These are phyloP conservation scores for Talaromyces sp. DNA, from an alignment of 2,329 filamentous ascomycete species.

Conservation along the genomic window DNA sequence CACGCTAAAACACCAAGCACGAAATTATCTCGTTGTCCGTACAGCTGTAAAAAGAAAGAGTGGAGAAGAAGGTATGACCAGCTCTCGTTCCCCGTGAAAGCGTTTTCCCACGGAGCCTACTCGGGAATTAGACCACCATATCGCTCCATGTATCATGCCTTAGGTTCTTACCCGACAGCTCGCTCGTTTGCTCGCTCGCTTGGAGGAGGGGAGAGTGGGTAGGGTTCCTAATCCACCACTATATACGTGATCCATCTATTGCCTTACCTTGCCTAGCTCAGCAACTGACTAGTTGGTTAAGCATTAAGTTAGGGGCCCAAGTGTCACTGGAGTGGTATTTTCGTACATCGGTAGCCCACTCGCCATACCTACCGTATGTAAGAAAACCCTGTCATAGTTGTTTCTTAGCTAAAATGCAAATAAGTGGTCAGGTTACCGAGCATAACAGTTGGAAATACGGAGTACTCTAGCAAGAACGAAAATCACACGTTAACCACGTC, in stretches of 20 bases:
- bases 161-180: background rate
- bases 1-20: background rate
- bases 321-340: background rate
- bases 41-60: background rate
- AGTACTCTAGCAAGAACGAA: background rate
- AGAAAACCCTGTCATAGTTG: background rate
- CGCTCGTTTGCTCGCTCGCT: background rate
- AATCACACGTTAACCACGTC: slow-evolving; percentile 3
- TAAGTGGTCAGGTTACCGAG: background rate
- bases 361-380: background rate
- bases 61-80: background rate
- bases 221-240: background rate
- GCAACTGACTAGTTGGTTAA: background rate
- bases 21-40: background rate
- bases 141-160: background rate
- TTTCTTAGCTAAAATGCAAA: background rate
- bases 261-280: background rate
- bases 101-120: background rate
- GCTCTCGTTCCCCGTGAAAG: background rate
- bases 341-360: background rate
- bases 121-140: background rate
- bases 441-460: background rate
- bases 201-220: background rate
- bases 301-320: slow-evolving; percentile 4
- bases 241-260: background rate